Evolutionary conservation across 1,284 basidiomycete genomes (phyloP), one percentile per base, ranked within the genome.

Genomic region (Cryptococcus sp.): DNA sequence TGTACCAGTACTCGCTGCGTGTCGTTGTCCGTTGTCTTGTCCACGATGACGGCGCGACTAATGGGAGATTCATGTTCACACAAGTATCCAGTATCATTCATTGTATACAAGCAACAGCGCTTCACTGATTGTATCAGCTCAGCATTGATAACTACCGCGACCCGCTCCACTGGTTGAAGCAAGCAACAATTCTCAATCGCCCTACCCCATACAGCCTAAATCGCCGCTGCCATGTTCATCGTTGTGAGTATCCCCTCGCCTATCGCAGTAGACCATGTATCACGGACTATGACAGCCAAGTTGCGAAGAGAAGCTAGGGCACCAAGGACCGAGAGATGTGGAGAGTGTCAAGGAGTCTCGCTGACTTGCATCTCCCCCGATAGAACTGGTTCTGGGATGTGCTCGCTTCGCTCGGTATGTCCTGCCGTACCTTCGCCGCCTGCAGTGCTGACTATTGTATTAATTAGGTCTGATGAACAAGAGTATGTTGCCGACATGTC

Each of bases 381-480:
- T 61, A 79, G 77, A 89, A 91, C 82, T 95, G 92, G 91, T 92
- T 95, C 81, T 93, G 89, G 89, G 93, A 96, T 76, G 82, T 95
- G 64, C 89, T 96, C 70, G 85, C 91, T 58, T 86, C 89, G 78
- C 88, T 96, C 47, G 93, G 93, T 95, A 73, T 58, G 86, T 79
- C 16, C 17, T 20, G 2, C 49, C 23, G 2, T 4, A 46, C 47
- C 42, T 17, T 20, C 38, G 30, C 30, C 53, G 19, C 15, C 23
- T 16, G 35, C 17, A 25, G 5, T 13, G 30, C 30, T 35, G 30
- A 35, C 30, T 35, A 35, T 35, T 13, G 8, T 5, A 8, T 5
- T 35, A 13, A 27, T 27, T 71, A 95, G 95, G 95, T 70, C 85
- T 99, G 74, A 80, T 92, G 81, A 93, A 97, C 86, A 98, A 98